Percentiles rank a stretch among this genome's conserved stretches.
These are phyloP conservation scores for Boletus sp. DNA, from an alignment of 768 basidiomycete genomes.

Conservation along the genomic window DNA sequence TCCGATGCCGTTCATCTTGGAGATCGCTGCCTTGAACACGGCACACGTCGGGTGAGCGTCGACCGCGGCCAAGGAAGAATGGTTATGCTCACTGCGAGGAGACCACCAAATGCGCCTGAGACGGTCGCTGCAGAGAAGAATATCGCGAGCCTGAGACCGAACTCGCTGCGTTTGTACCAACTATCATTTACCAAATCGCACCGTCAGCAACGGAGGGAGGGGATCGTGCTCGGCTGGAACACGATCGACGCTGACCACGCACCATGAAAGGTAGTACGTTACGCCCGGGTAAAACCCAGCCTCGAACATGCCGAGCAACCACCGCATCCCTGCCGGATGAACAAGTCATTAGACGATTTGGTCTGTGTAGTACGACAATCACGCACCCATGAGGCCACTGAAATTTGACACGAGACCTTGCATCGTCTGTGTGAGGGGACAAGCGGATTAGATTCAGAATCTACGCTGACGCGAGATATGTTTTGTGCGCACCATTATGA, in stretches of 20 bases:
- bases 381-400: conserved; percentile 62
- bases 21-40: conserved; percentile 49
- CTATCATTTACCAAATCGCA: conserved; percentile 20
- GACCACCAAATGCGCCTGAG: conserved; percentile 79
- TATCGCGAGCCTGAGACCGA: conserved; percentile 60
- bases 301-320: conserved; percentile 73
- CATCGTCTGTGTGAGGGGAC: conserved; percentile 47
- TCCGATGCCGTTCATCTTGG: conserved; percentile 69
- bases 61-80: neutral
- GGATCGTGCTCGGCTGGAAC: neutral
- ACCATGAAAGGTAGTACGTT: conserved; percentile 75
- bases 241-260: conserved; percentile 19
- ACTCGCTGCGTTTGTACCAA: conserved; percentile 72
- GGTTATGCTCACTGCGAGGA: conserved; percentile 54
- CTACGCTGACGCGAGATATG: neutral
- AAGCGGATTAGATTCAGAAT: conserved; percentile 1
- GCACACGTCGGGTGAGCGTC: neutral
- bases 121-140: conserved; percentile 81
- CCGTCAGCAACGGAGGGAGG: conserved; percentile 37
- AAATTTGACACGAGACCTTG: conserved; percentile 72
- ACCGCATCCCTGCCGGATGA: conserved; percentile 53
- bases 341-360: neutral
- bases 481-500: conserved; percentile 58
- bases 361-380: neutral
- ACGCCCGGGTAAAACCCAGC: conserved; percentile 46